A percentile compares a stretch with the other conserved stretches of the same genome.
phyloP scores from a whole-genome alignment of 2,329 filamentous ascomycete species.

The Neofusicoccum laricinum region DNA sequence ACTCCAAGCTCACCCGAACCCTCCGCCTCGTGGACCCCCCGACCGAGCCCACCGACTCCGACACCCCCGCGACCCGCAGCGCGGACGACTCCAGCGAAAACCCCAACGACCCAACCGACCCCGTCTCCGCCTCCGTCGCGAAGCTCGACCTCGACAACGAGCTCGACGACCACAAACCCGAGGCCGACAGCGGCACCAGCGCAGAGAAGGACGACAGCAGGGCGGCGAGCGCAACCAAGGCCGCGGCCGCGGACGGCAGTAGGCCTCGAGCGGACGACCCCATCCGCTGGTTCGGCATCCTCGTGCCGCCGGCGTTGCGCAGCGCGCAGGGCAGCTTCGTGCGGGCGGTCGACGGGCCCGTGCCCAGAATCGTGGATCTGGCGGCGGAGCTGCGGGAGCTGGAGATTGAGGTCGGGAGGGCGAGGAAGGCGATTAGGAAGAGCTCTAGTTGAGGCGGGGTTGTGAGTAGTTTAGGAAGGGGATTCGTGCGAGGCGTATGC shows the following conservation, averaged over 20 bases:
- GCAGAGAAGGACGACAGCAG: neutral
- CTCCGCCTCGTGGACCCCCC: neutral
- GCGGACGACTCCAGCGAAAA: neutral
- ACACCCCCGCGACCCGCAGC: neutral
- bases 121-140: neutral
- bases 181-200: neutral
- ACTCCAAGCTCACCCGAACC: neutral
- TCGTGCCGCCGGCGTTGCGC: constrained; percentile 48
- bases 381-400: constrained; percentile 60
- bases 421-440: constrained; percentile 47
- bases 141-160: neutral
- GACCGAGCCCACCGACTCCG: neutral
- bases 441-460: neutral
- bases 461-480: too few relatives aligned
- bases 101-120: neutral
- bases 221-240: neutral
- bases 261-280: constrained; percentile 47
- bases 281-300: constrained; percentile 54
- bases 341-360: constrained; percentile 53
- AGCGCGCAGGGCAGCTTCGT: constrained; percentile 60
- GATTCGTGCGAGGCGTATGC: too few relatives aligned
- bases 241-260: neutral
- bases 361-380: constrained; percentile 59
- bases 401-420: constrained; percentile 65
- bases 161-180: neutral